Conservation (phyloP, 2,329 filamentous ascomycete genomes). For the Lachnellula willkommii region DNA sequence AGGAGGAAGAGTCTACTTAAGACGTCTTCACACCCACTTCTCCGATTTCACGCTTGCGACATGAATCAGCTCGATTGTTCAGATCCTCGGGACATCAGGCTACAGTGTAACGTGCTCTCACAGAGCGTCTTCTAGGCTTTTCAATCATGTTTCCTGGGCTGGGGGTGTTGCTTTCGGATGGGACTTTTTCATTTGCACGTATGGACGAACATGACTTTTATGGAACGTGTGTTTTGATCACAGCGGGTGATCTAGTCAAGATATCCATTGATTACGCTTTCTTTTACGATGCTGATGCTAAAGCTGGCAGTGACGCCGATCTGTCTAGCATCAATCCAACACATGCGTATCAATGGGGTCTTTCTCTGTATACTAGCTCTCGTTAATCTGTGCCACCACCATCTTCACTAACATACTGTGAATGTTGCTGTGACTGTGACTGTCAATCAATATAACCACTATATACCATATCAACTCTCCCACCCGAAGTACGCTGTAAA, state of each 20-base stretch:
- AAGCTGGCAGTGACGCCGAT: conserved; percentile 20
- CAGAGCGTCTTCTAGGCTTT: conserved; percentile 9
- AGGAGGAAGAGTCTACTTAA: conserved; percentile 47
- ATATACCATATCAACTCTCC: too few relatives aligned
- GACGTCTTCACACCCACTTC: conserved; percentile 7
- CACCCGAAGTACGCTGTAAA: too few relatives aligned
- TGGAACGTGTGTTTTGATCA: conserved; percentile 21
- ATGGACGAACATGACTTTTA: conserved; percentile 23
- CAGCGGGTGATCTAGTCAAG: conserved; percentile 22
- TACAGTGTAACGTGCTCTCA: conserved; percentile 15
- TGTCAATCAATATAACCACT: too few relatives aligned
- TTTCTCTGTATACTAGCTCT: conserved; percentile 32
- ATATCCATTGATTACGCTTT: conserved; percentile 23
- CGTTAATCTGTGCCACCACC: conserved; percentile 21
- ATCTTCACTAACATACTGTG: not conserved
- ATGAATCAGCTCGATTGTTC: conserved; percentile 3
- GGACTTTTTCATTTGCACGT: conserved; percentile 10
- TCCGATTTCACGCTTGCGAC: conserved; percentile 19
- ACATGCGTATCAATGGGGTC: conserved; percentile 20
- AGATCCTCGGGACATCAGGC: conserved; percentile 3
- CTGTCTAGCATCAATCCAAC: conserved; percentile 21
- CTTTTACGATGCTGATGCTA: conserved; percentile 15
- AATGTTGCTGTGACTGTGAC: not conserved
- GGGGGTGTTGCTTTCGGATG: conserved; percentile 25
- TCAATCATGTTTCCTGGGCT: conserved; percentile 23